A percentile compares a stretch with the other conserved stretches of the same genome.
Evolutionary conservation across 441 rosid species (phyloP).

Genomic region (Daphne laureola): DNA sequence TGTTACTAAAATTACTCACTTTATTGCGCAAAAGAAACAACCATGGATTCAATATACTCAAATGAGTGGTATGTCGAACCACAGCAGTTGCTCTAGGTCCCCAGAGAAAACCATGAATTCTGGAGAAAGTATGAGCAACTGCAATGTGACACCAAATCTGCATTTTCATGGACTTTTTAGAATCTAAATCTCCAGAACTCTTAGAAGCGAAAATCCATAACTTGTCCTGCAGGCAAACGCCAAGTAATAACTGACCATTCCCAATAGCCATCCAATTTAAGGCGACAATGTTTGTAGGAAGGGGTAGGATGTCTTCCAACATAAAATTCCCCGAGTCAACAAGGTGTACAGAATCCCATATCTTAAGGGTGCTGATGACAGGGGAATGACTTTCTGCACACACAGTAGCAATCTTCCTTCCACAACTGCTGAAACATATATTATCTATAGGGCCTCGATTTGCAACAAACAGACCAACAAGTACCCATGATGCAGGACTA

Average conservation of each 20-base stretch:
- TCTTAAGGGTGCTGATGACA: conserved; percentile 28
- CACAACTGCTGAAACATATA: conserved; percentile 55
- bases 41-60: conserved; percentile 60
- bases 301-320: conserved; percentile 53
- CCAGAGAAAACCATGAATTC: conserved; percentile 58
- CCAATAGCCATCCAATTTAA: conserved; percentile 69
- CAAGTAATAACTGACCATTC: conserved; percentile 66
- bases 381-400: conserved; percentile 31
- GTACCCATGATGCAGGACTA: conserved; percentile 46
- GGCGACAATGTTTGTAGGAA: conserved; percentile 44
- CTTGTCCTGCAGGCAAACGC: conserved; percentile 67
- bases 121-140: conserved; percentile 41
- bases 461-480: conserved; percentile 64
- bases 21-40: conserved; percentile 37
- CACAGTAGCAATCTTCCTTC: conserved; percentile 68
- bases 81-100: conserved; percentile 52
- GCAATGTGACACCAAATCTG: conserved; percentile 75
- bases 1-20: conserved; percentile 18
- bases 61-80: conserved; percentile 53
- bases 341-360: conserved; percentile 67
- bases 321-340: conserved; percentile 58
- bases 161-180: conserved; percentile 28
- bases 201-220: conserved; percentile 65
- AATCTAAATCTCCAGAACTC: conserved; percentile 34
- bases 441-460: conserved; percentile 52